These are phyloP conservation scores for Emydomyces testavorans DNA, from an alignment of 2,329 filamentous ascomycete species.

Conservation along the genomic window DNA sequence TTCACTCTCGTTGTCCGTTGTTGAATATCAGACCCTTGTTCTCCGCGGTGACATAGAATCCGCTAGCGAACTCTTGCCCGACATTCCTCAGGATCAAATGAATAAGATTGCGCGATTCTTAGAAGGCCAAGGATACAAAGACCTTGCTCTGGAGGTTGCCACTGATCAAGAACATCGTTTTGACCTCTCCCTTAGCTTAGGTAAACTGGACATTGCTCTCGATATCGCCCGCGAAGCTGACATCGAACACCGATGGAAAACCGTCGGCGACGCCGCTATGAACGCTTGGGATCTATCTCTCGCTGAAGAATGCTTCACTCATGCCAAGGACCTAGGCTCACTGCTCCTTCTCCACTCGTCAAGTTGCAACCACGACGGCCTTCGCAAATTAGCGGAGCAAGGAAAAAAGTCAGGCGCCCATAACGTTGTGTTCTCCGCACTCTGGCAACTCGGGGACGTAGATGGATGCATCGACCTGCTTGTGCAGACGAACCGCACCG, in stretches of 20 bases:
- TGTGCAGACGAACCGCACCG: slow-evolving; percentile 61
- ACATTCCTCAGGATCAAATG: slow-evolving; percentile 82
- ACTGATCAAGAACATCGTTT: slow-evolving; percentile 96
- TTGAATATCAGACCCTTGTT: slow-evolving; percentile 95
- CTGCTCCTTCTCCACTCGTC: slow-evolving; percentile 80
- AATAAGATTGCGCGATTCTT: slow-evolving; percentile 98
- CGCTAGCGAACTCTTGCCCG: slow-evolving; percentile 69
- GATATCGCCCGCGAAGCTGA: slow-evolving; percentile 73
- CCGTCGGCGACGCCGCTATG: slow-evolving; percentile 82
- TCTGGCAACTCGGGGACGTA: slow-evolving; percentile 78
- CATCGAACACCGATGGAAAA: slow-evolving; percentile 97
- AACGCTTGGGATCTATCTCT: slow-evolving; percentile 74
- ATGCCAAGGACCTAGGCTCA: slow-evolving; percentile 82
- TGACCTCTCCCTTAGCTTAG: slow-evolving; percentile 73
- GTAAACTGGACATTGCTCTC: slow-evolving; percentile 72
- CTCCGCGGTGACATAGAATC: slow-evolving; percentile 87
- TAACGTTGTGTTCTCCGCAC: slow-evolving; percentile 84
- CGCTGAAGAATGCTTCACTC: slow-evolving; percentile 83
- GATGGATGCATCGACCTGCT: slow-evolving; percentile 71
- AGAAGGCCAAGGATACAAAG: slow-evolving; percentile 94
- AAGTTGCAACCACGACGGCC: slow-evolving; percentile 64
- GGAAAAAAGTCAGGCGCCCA: slow-evolving; percentile 68
- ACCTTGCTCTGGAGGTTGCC: slow-evolving; percentile 84
- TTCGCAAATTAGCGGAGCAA: slow-evolving; percentile 59
- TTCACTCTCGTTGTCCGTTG: slow-evolving; percentile 75